Evolutionary conservation across 2,329 filamentous ascomycete genomes (phyloP).

Genomic region (Fusarium robinianum): DNA sequence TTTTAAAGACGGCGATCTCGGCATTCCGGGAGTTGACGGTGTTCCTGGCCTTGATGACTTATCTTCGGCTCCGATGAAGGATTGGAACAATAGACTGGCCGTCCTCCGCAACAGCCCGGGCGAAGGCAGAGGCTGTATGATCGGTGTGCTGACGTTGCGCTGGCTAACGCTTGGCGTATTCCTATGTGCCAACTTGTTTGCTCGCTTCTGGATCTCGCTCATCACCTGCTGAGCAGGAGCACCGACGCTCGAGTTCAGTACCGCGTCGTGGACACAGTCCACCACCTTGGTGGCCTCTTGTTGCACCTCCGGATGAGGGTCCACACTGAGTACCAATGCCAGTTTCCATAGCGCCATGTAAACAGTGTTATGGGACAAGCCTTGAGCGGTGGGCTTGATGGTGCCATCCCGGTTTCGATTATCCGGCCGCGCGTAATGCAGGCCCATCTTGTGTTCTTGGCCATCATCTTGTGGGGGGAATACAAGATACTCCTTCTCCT

Average conservation of each 20-base stretch:
- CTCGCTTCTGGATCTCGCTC: conserved; percentile 67
- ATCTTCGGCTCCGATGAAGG: conserved; percentile 58
- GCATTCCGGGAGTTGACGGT: conserved; percentile 35
- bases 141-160: conserved; percentile 47
- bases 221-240: conserved; percentile 71
- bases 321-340: conserved; percentile 84
- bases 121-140: conserved; percentile 53
- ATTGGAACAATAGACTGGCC: conserved; percentile 65
- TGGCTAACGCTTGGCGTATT: conserved; percentile 49
- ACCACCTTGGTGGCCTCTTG: conserved; percentile 82
- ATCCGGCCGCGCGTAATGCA: conserved; percentile 63
- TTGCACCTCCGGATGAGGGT: conserved; percentile 92
- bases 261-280: conserved; percentile 78
- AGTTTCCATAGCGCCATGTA: conserved; percentile 96
- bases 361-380: conserved; percentile 81
- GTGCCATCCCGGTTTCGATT: conserved; percentile 61
- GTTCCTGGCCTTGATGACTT: conserved; percentile 44
- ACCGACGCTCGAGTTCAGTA: conserved; percentile 78
- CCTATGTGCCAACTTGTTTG: conserved; percentile 53
- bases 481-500: conserved; percentile 74
- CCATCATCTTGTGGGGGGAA: conserved; percentile 60
- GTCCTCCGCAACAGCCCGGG: conserved; percentile 66
- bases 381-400: conserved; percentile 60
- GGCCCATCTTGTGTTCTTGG: conserved; percentile 63
- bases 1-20: conserved; percentile 42